A percentile compares a stretch with the other conserved stretches of the same genome.
These are phyloP conservation scores for Lasiosphaeria hispida DNA, from an alignment of 495 filamentous ascomycete genomes.

Conservation along the genomic window DNA sequence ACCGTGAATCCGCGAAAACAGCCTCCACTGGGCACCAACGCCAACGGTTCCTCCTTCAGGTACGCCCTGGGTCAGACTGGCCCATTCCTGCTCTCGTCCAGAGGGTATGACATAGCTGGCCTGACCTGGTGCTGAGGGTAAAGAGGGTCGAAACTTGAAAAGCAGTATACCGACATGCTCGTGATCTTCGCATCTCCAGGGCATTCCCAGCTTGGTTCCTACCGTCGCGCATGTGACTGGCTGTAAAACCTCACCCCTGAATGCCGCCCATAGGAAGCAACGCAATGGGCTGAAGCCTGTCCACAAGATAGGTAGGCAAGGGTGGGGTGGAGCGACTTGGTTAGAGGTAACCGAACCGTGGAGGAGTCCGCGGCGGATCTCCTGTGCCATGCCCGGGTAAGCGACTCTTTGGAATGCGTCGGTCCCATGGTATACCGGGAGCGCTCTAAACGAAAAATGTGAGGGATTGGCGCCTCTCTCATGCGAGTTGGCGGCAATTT, in stretches of 20 bases:
- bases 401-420: neutral
- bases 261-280: neutral
- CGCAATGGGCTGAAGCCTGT: slow-evolving; percentile 2
- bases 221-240: neutral
- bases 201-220: neutral
- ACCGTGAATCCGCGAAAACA: neutral
- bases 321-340: neutral
- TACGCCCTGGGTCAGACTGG: neutral
- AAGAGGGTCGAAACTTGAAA: neutral
- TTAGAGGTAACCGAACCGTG: neutral
- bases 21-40: neutral
- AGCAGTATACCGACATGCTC: neutral
- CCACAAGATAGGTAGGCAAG: neutral
- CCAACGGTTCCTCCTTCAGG: neutral
- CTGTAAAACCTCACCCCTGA: neutral
- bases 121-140: neutral
- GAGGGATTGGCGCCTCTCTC: neutral
- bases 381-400: neutral
- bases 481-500: neutral
- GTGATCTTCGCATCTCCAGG: neutral
- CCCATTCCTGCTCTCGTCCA: neutral
- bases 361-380: neutral
- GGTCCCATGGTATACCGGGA: slow-evolving; percentile 1
- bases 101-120: neutral
- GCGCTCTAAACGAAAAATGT: neutral